These are phyloP conservation scores for Trametes pubescens DNA, from an alignment of 1,284 basidiomycete genomes.

Conservation along the genomic window DNA sequence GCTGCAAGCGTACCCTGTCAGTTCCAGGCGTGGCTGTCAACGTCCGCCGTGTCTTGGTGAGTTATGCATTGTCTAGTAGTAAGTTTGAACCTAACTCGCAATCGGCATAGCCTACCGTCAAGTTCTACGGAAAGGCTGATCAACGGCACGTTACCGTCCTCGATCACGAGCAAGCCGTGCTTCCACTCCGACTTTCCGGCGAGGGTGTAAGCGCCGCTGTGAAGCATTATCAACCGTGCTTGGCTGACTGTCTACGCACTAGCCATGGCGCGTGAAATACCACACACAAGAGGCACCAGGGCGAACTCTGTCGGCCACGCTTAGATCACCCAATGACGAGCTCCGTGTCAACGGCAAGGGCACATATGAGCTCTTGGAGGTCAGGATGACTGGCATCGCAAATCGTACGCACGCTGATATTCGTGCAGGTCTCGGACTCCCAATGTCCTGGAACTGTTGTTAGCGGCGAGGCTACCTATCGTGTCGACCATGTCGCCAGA, in stretches of 20 bases:
- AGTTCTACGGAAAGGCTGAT: constrained; percentile 76
- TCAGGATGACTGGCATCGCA: constrained; percentile 42
- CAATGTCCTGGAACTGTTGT: constrained; percentile 85
- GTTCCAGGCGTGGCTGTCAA: constrained; percentile 88
- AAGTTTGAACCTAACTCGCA: not conserved
- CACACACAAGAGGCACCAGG: constrained; percentile 60
- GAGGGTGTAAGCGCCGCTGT: constrained; percentile 68
- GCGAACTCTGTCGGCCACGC: constrained; percentile 51
- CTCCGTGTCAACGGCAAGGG: constrained; percentile 78
- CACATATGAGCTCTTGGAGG: constrained; percentile 77
- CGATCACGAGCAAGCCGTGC: constrained; percentile 76
- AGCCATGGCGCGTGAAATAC: constrained; percentile 91
- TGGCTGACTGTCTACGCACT: constrained; percentile 15
- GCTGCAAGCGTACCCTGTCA: constrained; percentile 83
- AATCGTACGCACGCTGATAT: constrained; percentile 1
- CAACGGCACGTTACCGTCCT: constrained; percentile 72
- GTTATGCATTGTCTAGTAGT: constrained; percentile 26
- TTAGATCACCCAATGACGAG: constrained; percentile 75
- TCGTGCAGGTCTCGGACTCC: constrained; percentile 73
- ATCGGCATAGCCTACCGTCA: constrained; percentile 75
- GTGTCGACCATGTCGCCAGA: constrained; percentile 78
- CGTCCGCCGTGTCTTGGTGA: constrained; percentile 84
- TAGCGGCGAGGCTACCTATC: constrained; percentile 66
- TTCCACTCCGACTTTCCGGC: constrained; percentile 87
- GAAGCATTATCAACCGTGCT: not conserved